Evolutionary conservation across 371 early-diverging fungal species (phyloP).

Genomic region (Syncephalastrum racemosum): DNA sequence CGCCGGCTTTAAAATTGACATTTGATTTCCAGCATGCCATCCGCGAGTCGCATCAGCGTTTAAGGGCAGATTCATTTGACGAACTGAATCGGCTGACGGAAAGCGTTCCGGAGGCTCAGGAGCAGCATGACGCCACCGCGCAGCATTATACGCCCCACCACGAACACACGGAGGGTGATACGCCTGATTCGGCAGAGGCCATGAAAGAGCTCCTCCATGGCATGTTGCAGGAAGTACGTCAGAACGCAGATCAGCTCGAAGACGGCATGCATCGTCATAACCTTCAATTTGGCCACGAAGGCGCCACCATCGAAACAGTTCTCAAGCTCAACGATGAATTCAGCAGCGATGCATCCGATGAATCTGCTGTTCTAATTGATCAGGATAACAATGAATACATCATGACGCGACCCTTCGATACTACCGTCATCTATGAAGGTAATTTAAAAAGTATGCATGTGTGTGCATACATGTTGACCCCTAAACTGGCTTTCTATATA

Average conservation of each 20-base stretch:
- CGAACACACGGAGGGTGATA: slow-evolving; percentile 15
- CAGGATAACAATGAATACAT: slow-evolving; percentile 59
- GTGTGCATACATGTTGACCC: not conserved
- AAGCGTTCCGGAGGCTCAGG: not conserved
- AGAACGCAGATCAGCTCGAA: slow-evolving; percentile 49
- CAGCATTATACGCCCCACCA: slow-evolving; percentile 17
- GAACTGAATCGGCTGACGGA: slow-evolving; percentile 6
- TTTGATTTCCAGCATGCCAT: slow-evolving; percentile 49
- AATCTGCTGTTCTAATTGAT: slow-evolving; percentile 40
- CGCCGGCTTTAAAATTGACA: slow-evolving; percentile 41
- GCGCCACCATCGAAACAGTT: slow-evolving; percentile 47
- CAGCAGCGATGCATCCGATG: slow-evolving; percentile 12
- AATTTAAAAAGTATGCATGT: not conserved
- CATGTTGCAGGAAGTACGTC: slow-evolving; percentile 50
- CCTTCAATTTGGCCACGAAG: slow-evolving; percentile 22
- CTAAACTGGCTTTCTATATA: slow-evolving; percentile 8
- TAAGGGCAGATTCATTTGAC: slow-evolving; percentile 21
- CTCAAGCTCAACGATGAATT: slow-evolving; percentile 32
- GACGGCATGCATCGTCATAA: slow-evolving; percentile 45
- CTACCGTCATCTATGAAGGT: slow-evolving; percentile 55
- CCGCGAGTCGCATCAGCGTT: slow-evolving; percentile 36
- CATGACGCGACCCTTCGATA: slow-evolving; percentile 54
- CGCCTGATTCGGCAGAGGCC: slow-evolving; percentile 22
- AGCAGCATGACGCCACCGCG: slow-evolving; percentile 1
- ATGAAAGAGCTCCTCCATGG: slow-evolving; percentile 37